phyloP scores from a whole-genome alignment of 192 early-diverging fungal species.

The Linnemannia exigua region DNA sequence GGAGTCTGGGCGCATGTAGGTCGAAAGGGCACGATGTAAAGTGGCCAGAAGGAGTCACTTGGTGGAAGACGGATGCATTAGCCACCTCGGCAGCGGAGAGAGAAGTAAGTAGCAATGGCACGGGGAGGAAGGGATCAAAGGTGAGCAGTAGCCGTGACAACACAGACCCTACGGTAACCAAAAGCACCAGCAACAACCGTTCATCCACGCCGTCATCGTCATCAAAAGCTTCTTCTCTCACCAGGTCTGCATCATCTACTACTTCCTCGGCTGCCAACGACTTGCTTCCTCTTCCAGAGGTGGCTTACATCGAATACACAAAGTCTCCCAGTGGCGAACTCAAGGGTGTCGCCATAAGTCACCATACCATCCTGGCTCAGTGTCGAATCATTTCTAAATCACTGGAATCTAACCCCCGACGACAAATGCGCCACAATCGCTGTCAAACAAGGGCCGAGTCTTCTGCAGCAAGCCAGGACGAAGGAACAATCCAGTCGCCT shows the following conservation, averaged over 20 bases:
- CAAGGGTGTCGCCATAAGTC: conserved; percentile 84
- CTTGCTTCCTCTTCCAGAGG: conserved; percentile 57
- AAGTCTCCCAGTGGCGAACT: conserved; percentile 85
- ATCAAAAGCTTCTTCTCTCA: neutral
- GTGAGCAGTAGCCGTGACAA: neutral
- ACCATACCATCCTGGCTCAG: conserved; percentile 79
- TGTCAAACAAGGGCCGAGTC: neutral
- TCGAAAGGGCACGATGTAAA: conserved; percentile 20
- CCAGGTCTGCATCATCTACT: neutral
- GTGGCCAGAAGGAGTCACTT: conserved; percentile 73
- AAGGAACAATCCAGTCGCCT: neutral
- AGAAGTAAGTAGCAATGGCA: conserved; percentile 13
- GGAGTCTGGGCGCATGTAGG: conserved; percentile 66
- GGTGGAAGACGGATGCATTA: conserved; percentile 86
- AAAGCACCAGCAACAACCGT: neutral
- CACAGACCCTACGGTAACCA: neutral
- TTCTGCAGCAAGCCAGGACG: neutral
- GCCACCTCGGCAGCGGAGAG: conserved; percentile 49
- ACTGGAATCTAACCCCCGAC: conserved; percentile 18
- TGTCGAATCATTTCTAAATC: conserved; percentile 54
- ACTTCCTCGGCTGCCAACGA: conserved; percentile 16
- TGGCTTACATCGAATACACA: conserved; percentile 89
- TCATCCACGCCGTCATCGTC: neutral
- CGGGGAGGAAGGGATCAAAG: conserved; percentile 54
- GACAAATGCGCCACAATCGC: neutral